A percentile compares a stretch with the other conserved stretches of the same genome.
These are phyloP conservation scores for Tetraselmis striata DNA, from an alignment of 139 green algal species.

Conservation along the genomic window DNA sequence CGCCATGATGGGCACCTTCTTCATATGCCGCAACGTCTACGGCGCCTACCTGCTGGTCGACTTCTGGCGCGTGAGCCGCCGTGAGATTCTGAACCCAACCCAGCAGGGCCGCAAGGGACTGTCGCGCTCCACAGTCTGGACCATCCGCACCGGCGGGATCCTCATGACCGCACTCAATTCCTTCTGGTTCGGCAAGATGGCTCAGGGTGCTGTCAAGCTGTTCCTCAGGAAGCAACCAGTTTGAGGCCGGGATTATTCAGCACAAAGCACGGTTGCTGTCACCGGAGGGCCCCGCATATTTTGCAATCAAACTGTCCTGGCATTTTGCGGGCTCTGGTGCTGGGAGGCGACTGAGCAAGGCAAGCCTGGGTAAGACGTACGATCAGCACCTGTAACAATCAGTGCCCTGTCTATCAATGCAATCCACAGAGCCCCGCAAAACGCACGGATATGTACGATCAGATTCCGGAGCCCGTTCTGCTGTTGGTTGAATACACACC, in stretches of 20 bases:
- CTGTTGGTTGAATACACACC: no score
- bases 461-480: no score
- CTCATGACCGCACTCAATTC: slow-evolving; percentile 34
- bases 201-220: slow-evolving; percentile 23
- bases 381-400: no score
- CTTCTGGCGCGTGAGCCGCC: background rate
- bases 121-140: slow-evolving; percentile 15
- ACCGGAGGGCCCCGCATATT: no score
- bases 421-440: no score
- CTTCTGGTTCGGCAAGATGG: slow-evolving; percentile 44
- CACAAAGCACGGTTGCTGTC: no score
- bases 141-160: slow-evolving; percentile 9
- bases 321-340: no score
- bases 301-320: no score
- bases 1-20: slow-evolving; percentile 33
- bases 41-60: slow-evolving; percentile 3
- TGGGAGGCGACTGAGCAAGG: no score
- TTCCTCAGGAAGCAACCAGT: background rate
- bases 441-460: no score
- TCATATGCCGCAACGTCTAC: slow-evolving; percentile 34
- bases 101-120: background rate
- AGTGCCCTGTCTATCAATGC: no score
- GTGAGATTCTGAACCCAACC: slow-evolving; percentile 13
- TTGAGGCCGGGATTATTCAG: background rate
- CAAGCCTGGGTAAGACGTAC: no score